Evolutionary conservation across 768 basidiomycete genomes (phyloP).

Genomic region (Podaxis mareebaensis): DNA sequence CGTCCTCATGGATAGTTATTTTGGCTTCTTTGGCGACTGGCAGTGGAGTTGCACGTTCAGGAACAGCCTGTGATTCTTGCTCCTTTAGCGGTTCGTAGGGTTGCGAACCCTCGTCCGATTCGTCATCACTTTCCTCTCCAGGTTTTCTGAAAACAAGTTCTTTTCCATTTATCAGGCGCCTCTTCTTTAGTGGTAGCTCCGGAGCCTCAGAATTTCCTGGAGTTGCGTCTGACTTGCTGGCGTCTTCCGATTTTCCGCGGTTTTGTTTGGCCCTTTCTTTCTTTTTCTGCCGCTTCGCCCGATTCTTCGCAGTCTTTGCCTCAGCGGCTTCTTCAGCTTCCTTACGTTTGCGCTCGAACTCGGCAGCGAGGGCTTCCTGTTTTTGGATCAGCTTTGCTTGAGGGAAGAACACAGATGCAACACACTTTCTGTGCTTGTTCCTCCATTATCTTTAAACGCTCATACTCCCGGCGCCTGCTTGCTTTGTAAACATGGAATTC

Average conservation of each 20-base stretch:
- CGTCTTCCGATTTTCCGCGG: constrained; percentile 27
- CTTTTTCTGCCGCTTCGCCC: constrained; percentile 92
- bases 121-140: constrained; percentile 41
- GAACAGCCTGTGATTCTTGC: background rate
- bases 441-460: constrained; percentile 88
- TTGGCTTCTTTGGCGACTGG: constrained; percentile 22
- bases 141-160: constrained; percentile 58
- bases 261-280: constrained; percentile 65
- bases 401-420: constrained; percentile 3
- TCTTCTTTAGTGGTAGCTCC: constrained; percentile 67
- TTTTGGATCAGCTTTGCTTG: constrained; percentile 5
- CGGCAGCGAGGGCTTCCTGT: constrained; percentile 70
- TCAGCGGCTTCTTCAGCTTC: constrained; percentile 73
- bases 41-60: constrained; percentile 11
- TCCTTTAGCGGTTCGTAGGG: constrained; percentile 5
- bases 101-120: constrained; percentile 28
- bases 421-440: constrained; percentile 77
- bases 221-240: constrained; percentile 17
- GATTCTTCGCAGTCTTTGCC: constrained; percentile 93
- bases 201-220: constrained; percentile 20
- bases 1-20: constrained; percentile 35
- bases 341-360: constrained; percentile 73
- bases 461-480: constrained; percentile 90
- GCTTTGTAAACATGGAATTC: constrained; percentile 99
- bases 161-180: constrained; percentile 77